These are phyloP conservation scores for Solanum habrochaites DNA, from an alignment of 257 asterid species.

Conservation along the genomic window DNA sequence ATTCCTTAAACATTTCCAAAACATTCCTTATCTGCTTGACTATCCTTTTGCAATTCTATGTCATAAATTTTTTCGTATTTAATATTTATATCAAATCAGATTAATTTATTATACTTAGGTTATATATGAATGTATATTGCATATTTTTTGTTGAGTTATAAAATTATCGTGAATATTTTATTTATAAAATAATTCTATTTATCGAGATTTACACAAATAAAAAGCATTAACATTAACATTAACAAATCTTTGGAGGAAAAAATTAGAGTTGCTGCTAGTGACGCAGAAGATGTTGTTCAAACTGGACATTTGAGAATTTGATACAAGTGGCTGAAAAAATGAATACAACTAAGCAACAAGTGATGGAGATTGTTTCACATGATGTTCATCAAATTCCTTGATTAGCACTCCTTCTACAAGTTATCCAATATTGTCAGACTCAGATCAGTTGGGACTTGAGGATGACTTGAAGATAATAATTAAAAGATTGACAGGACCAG, in stretches of 20 bases:
- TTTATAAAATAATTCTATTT: background rate
- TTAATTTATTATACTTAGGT: background rate
- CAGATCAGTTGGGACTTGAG: background rate
- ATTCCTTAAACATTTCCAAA: background rate
- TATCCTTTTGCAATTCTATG: background rate
- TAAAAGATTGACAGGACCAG: background rate
- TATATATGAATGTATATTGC: background rate
- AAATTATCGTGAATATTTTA: background rate
- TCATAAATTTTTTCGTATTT: background rate
- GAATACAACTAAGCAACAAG: background rate
- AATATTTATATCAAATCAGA: background rate
- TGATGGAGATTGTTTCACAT: background rate
- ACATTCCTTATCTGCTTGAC: background rate
- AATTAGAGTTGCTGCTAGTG: background rate
- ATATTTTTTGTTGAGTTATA: background rate
- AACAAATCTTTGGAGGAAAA: background rate
- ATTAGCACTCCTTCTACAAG: background rate
- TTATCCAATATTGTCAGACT: background rate
- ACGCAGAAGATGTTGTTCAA: background rate
- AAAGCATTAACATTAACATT: background rate
- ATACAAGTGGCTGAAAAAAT: background rate
- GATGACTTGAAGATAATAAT: background rate
- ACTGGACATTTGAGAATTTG: background rate
- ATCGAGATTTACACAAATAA: rapidly evolving
- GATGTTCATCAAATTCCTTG: background rate